These are phyloP conservation scores for Metschnikowia cerradonensis DNA, from an alignment of 805 yeast species.

Conservation along the genomic window DNA sequence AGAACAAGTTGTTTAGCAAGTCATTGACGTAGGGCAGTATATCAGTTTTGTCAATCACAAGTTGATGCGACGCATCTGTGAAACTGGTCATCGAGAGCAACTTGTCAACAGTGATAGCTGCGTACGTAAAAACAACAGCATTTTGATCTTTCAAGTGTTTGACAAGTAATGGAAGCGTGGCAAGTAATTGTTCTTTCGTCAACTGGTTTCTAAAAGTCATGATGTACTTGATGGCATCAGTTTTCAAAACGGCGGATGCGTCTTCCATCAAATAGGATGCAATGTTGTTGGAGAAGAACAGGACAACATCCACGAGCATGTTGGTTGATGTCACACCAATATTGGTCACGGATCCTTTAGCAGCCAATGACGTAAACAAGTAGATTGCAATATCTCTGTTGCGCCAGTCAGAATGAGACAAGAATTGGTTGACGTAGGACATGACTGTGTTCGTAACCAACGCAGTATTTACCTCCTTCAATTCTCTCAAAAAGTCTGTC, in stretches of 20 bases:
- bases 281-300: slow-evolving; percentile 75
- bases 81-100: slow-evolving; percentile 71
- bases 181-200: slow-evolving; percentile 75
- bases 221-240: slow-evolving; percentile 90
- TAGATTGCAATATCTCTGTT: slow-evolving; percentile 83
- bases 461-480: slow-evolving; percentile 73
- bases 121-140: slow-evolving; percentile 86
- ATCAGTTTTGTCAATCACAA: slow-evolving; percentile 71
- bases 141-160: slow-evolving; percentile 55
- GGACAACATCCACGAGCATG: slow-evolving; percentile 76
- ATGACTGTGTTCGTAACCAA: slow-evolving; percentile 71
- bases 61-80: slow-evolving; percentile 44
- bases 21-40: slow-evolving; percentile 57
- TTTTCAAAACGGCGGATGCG: slow-evolving; percentile 74
- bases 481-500: slow-evolving; percentile 85
- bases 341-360: slow-evolving; percentile 83
- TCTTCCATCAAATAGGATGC: slow-evolving; percentile 72
- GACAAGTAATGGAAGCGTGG: slow-evolving; percentile 75
- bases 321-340: slow-evolving; percentile 87
- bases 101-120: slow-evolving; percentile 90
- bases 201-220: slow-evolving; percentile 89
- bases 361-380: slow-evolving; percentile 82
- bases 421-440: slow-evolving; percentile 64
- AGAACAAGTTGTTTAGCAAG: slow-evolving; percentile 62
- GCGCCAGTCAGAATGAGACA: slow-evolving; percentile 65